Evolutionary conservation across 306 rosid species (phyloP).

Genomic region (Elaeagnus macrophylla): DNA sequence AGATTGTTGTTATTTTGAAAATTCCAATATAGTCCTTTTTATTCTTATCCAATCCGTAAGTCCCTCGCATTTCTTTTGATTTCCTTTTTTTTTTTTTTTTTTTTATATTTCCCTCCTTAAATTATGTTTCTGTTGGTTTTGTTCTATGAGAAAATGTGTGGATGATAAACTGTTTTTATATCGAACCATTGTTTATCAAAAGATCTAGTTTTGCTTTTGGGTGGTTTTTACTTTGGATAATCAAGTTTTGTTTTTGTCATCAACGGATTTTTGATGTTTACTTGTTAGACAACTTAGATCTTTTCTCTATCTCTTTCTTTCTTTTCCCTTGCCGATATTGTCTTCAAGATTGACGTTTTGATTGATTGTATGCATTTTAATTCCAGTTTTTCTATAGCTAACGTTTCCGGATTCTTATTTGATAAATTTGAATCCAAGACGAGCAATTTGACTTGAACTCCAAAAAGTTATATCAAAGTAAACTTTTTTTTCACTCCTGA

Average conservation of each 20-base stretch:
- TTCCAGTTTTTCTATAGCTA: constrained; percentile 17
- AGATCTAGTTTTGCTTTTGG: constrained; percentile 23
- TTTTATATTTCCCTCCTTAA: background rate
- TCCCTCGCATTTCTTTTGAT: constrained; percentile 35
- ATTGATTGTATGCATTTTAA: background rate
- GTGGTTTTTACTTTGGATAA: background rate
- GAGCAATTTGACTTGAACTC: constrained; percentile 15
- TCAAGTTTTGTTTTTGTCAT: background rate
- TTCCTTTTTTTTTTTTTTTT: constrained; percentile 9
- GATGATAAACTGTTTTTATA: background rate
- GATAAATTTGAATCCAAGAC: constrained; percentile 9
- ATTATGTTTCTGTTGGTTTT: background rate
- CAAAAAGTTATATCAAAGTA: background rate
- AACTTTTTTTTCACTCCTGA: constrained; percentile 3
- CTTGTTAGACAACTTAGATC: constrained; percentile 6
- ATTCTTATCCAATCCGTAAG: constrained; percentile 61
- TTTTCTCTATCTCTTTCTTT: background rate
- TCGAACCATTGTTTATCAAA: constrained; percentile 8
- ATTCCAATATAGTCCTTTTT: constrained; percentile 37
- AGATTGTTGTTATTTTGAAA: constrained; percentile 28
- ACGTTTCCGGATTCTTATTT: constrained; percentile 23
- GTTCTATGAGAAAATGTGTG: background rate
- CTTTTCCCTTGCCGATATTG: background rate
- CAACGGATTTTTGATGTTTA: too few species aligned
- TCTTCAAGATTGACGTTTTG: background rate